phyloP scores from a whole-genome alignment of 306 rosid genomes.

The Vigna hirtella region DNA sequence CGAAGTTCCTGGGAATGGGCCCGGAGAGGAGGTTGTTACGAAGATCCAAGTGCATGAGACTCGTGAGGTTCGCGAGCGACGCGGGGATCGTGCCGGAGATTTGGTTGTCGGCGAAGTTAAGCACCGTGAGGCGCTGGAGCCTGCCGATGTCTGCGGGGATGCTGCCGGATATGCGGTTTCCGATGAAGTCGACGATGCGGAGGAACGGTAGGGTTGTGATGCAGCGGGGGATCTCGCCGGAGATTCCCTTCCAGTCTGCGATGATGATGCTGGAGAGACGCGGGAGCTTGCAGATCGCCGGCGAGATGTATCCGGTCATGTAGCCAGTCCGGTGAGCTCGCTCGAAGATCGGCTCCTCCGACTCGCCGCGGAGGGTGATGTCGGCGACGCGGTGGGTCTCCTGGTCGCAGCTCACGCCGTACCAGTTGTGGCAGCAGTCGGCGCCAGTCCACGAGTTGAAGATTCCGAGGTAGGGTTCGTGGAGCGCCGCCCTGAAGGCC shows the following conservation, averaged over 20 bases:
- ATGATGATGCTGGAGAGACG: slow-evolving; percentile 78
- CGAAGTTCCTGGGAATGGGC: slow-evolving; percentile 56
- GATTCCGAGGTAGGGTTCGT: slow-evolving; percentile 70
- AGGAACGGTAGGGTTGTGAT: slow-evolving; percentile 72
- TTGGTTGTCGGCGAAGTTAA: slow-evolving; percentile 80
- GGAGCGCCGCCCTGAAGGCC: slow-evolving; percentile 73
- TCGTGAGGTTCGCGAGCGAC: slow-evolving; percentile 56
- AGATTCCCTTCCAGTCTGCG: slow-evolving; percentile 93
- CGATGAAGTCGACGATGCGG: slow-evolving; percentile 83
- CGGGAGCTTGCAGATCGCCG: slow-evolving; percentile 68
- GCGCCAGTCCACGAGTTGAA: slow-evolving; percentile 84
- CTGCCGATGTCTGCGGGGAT: slow-evolving; percentile 71
- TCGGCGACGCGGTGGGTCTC: slow-evolving; percentile 75
- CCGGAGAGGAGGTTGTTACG: slow-evolving; percentile 81
- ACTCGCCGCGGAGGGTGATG: slow-evolving; percentile 89
- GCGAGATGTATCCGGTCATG: slow-evolving; percentile 88
- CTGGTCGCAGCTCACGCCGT: slow-evolving; percentile 87
- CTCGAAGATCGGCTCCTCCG: slow-evolving; percentile 77
- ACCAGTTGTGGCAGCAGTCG: slow-evolving; percentile 88
- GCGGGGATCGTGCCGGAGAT: slow-evolving; percentile 73
- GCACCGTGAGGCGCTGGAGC: slow-evolving; percentile 69
- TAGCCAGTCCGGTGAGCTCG: slow-evolving; percentile 68
- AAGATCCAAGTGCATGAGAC: slow-evolving; percentile 84
- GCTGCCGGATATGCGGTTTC: slow-evolving; percentile 69
- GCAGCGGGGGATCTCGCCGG: slow-evolving; percentile 90